Conservation (phyloP, 2,329 filamentous ascomycete genomes). For the Colletotrichum eleusines region DNA sequence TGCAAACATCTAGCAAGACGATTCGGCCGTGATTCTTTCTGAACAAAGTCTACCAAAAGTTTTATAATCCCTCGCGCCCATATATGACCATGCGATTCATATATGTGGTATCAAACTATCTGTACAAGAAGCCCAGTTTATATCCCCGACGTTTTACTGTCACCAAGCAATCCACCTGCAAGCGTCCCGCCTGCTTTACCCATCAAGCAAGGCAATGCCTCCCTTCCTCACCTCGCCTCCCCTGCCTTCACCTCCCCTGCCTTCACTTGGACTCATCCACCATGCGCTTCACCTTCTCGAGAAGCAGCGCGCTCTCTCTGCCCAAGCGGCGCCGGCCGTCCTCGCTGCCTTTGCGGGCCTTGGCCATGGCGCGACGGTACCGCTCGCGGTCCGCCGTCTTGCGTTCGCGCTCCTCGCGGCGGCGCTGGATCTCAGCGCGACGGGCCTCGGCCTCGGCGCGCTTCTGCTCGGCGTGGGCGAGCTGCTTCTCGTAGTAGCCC, state of each 20-base stretch:
- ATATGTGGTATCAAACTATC: slow-evolving; percentile 35
- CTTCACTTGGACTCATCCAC: slow-evolving; percentile 58
- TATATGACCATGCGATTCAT: not conserved
- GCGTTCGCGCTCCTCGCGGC: slow-evolving; percentile 73
- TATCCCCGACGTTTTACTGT: not conserved
- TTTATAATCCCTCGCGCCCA: slow-evolving; percentile 5
- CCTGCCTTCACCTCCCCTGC: too few species aligned
- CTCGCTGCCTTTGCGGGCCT: slow-evolving; percentile 74
- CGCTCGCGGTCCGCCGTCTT: slow-evolving; percentile 74
- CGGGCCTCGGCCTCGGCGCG: slow-evolving; percentile 58
- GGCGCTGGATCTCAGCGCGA: slow-evolving; percentile 56
- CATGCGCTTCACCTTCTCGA: slow-evolving; percentile 83
- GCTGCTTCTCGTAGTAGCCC: slow-evolving; percentile 76
- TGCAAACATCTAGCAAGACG: slow-evolving; percentile 28
- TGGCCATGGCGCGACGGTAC: slow-evolving; percentile 76
- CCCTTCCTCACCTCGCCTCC: not conserved
- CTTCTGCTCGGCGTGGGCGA: slow-evolving; percentile 59
- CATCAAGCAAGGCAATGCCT: not conserved
- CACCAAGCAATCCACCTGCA: not conserved
- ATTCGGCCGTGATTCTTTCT: slow-evolving; percentile 12
- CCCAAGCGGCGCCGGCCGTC: slow-evolving; percentile 85
- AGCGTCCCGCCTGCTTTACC: not conserved
- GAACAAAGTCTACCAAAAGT: slow-evolving; percentile 15
- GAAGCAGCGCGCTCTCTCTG: slow-evolving; percentile 80
- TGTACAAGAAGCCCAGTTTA: not conserved